Evolutionary conservation across 2,329 filamentous ascomycete genomes (phyloP), one percentile per base, ranked within the genome.

Genomic region (Penicillium vulpinum): DNA sequence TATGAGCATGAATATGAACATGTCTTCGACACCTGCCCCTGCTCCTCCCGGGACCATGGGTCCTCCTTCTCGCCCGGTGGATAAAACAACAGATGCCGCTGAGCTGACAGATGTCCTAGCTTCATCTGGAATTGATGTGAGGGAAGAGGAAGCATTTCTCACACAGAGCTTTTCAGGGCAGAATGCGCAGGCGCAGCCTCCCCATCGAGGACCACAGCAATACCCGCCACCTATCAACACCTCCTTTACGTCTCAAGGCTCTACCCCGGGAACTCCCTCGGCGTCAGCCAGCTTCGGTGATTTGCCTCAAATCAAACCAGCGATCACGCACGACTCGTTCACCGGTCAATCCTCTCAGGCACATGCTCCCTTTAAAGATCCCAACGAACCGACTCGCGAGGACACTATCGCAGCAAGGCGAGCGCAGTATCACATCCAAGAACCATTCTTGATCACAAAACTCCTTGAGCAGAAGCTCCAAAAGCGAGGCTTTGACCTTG

Each of bases 51-150:
- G 80, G 39, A 77, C 79, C 7, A 88, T 88, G 85, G 84, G 84
- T 4, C 85, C 85, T 43, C 85, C 85, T n/a, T 84, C 83, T 57
- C 77, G 83, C 39, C 85, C 85, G 13, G 76, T 72, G 13, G 78
- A 81, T 9, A 80, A 80, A 60, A 78, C 80, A 40, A 82, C 81
- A 54, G 75, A 84, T 74, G 73, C 75, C 48, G 73, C 92, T 66
- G 91, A 96, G 67, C 83, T 92, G 44, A 90, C 88, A 62, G 92
- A 97, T 76, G 89, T 92, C 49, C 76, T 96, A 53, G 88, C 88
- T 18, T 90, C 89, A 18, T 93, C 91, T 16, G 92, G 91, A 48
- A 91, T 97, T 61, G 90, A 96, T 77, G 76, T 96, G 45, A 87
- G 88, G 57, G 91, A 91, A 62, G 92, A 96, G 73, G 91, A 95